Percentiles rank a stretch among this genome's conserved stretches.
phyloP scores from a whole-genome alignment of 257 asterid genomes.

The Euphrasia confusa region DNA sequence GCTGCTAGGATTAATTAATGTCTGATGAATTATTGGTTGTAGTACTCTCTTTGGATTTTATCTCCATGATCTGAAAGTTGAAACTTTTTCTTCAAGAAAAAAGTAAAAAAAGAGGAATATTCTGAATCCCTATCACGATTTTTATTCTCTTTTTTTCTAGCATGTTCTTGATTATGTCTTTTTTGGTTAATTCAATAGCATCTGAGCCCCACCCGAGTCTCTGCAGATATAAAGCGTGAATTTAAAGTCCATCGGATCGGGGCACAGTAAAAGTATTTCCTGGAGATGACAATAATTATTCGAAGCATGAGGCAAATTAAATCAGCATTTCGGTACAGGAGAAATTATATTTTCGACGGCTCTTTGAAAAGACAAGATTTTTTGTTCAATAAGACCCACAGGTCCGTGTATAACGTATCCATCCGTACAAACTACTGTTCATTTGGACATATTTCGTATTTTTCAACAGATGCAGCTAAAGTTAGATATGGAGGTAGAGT shows the following conservation, averaged over 20 bases:
- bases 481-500: conserved; percentile 46
- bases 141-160: neutral
- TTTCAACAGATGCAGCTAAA: conserved; percentile 48
- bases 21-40: neutral
- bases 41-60: neutral
- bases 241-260: conserved; percentile 2
- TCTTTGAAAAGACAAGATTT: conserved; percentile 27
- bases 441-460: conserved; percentile 30
- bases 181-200: conserved; percentile 16
- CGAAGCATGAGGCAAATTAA: conserved; percentile 45
- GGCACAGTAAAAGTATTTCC: conserved; percentile 14
- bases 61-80: conserved; percentile 14
- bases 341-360: conserved; percentile 27
- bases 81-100: conserved; percentile 22
- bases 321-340: conserved; percentile 33
- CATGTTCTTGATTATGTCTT: neutral
- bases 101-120: conserved; percentile 18
- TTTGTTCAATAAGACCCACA: conserved; percentile 27
- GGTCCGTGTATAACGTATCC: conserved; percentile 30
- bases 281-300: conserved; percentile 48
- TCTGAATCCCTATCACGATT: conserved; percentile 4
- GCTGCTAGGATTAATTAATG: conserved; percentile 20
- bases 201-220: conserved; percentile 15
- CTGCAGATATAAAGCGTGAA: conserved; percentile 18
- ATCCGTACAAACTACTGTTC: conserved; percentile 34